Conservation (phyloP, 2,329 filamentous ascomycete species). For the Trichoderma sp. region DNA sequence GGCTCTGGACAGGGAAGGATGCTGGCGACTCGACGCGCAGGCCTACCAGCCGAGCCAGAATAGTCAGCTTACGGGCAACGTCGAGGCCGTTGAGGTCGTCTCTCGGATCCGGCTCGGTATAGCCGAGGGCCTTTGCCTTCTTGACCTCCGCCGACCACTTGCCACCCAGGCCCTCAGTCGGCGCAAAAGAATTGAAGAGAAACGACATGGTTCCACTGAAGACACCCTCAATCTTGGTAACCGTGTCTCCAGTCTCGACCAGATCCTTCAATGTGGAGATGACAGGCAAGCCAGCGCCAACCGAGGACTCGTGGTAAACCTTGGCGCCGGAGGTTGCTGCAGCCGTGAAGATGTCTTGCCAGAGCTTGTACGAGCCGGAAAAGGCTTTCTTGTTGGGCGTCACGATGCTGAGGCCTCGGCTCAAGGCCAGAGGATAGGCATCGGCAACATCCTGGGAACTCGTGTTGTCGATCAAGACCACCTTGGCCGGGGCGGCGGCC, state of each 20-base stretch:
- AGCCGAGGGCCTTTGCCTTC: conserved; percentile 90
- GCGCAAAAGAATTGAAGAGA: conserved; percentile 96
- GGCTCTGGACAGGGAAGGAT: conserved; percentile 87
- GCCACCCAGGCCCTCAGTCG: conserved; percentile 70
- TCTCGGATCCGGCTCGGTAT: conserved; percentile 84
- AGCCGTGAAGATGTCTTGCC: conserved; percentile 82
- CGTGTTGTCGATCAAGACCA: conserved; percentile 92
- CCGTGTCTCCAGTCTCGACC: conserved; percentile 88
- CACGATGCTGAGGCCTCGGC: conserved; percentile 82
- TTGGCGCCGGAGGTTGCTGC: conserved; percentile 72
- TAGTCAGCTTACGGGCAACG: conserved; percentile 94
- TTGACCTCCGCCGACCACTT: conserved; percentile 90
- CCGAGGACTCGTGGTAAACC: conserved; percentile 93
- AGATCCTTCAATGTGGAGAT: conserved; percentile 93
- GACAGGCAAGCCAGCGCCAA: conserved; percentile 89
- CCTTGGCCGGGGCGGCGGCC: conserved; percentile 72
- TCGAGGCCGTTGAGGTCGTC: conserved; percentile 87
- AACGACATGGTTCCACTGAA: conserved; percentile 98
- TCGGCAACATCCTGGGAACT: conserved; percentile 85
- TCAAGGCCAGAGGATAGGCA: conserved; percentile 78
- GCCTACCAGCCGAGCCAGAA: conserved; percentile 83
- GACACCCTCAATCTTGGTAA: conserved; percentile 92
- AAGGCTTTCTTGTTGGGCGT: conserved; percentile 99
- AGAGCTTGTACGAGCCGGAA: conserved; percentile 76
- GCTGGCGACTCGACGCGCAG: conserved; percentile 80